A percentile compares a stretch with the other conserved stretches of the same genome.
phyloP scores from a whole-genome alignment of 345 rosid genomes.

The Syzygium aromaticum region DNA sequence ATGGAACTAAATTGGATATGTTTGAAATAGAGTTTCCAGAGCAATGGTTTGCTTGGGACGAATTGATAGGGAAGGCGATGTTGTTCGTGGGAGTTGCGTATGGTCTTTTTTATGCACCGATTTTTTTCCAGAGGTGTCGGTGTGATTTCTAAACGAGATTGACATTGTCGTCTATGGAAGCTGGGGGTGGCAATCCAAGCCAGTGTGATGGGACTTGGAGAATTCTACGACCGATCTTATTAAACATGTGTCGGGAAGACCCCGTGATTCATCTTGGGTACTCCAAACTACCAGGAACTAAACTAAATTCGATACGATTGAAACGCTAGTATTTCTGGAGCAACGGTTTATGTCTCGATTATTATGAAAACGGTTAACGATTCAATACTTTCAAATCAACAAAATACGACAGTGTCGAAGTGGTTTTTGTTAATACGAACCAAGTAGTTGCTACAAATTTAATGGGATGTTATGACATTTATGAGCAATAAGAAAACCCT shows the following conservation, averaged over 20 bases:
- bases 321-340: background rate
- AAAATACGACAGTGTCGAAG: background rate
- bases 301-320: background rate
- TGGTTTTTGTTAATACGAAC: background rate
- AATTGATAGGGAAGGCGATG: no score
- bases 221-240: no score
- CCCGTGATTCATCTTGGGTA: rapidly evolving
- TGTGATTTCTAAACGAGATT: no score
- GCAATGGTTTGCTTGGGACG: no score
- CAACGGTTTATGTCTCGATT: background rate
- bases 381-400: background rate
- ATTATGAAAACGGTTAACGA: background rate
- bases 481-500: background rate
- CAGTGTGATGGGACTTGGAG: no score
- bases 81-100: no score
- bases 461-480: background rate
- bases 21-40: no score
- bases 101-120: no score
- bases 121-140: no score
- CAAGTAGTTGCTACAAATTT: background rate
- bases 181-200: no score
- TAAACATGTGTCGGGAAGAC: background rate
- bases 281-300: background rate
- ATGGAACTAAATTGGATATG: no score
- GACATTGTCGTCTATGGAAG: no score